A percentile compares a stretch with the other conserved stretches of the same genome.
Conservation (phyloP, 2,329 filamentous ascomycete species). For the Lasiodiplodia citricola region DNA sequence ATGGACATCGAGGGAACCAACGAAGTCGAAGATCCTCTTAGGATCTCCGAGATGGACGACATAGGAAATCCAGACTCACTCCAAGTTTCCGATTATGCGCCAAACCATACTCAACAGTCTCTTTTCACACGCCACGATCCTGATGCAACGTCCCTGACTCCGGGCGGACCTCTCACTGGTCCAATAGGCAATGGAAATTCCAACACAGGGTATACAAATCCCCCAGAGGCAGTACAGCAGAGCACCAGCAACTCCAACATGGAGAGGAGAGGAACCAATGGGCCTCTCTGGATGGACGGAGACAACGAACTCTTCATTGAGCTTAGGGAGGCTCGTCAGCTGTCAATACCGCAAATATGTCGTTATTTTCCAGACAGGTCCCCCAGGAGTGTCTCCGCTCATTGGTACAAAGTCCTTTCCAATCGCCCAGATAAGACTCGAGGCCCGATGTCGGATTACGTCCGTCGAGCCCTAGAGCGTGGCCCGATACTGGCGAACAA, state of each 20-base stretch:
- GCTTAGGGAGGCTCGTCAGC: constrained; percentile 35
- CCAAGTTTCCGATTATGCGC: background rate
- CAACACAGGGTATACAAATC: background rate
- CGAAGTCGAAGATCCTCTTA: background rate
- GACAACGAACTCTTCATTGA: constrained; percentile 45
- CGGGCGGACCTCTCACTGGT: background rate
- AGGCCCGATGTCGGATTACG: background rate
- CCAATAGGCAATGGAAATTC: background rate
- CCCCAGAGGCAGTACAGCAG: background rate
- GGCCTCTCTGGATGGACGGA: constrained; percentile 38
- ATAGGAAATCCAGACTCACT: background rate
- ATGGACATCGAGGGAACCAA: background rate
- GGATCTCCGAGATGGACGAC: background rate
- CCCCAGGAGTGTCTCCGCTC: constrained; percentile 27
- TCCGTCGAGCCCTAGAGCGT: constrained; percentile 1
- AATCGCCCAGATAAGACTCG: background rate
- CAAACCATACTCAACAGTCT: background rate
- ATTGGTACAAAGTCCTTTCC: constrained; percentile 31
- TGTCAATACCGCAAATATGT: constrained; percentile 35
- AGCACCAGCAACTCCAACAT: background rate
- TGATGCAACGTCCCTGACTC: background rate
- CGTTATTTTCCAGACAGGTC: constrained; percentile 21
- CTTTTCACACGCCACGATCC: background rate
- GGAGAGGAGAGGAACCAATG: constrained; percentile 29
- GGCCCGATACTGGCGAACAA: constrained; percentile 9